These are phyloP conservation scores for Sechiopsis laciniata DNA, from an alignment of 306 rosid genomes.

Conservation along the genomic window DNA sequence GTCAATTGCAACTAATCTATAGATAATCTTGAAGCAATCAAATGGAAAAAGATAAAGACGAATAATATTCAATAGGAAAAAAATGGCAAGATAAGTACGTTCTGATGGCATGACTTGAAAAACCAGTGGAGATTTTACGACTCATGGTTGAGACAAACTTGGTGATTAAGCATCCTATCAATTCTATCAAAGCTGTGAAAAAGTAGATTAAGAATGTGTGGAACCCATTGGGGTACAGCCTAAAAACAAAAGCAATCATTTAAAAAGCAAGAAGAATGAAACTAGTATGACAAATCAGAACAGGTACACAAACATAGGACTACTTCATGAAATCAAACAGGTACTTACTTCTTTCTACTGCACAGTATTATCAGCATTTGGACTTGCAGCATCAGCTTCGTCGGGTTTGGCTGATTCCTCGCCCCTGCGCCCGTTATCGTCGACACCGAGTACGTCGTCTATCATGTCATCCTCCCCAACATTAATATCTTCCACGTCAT, in stretches of 20 bases:
- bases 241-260: neutral
- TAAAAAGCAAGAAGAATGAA: slow-evolving; percentile 14
- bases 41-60: neutral
- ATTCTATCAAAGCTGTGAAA: slow-evolving; percentile 5
- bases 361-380: slow-evolving; percentile 32
- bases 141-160: slow-evolving; percentile 1
- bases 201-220: neutral
- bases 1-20: neutral
- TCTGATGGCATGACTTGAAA: slow-evolving; percentile 9
- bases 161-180: slow-evolving; percentile 14
- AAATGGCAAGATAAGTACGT: neutral
- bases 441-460: slow-evolving; percentile 75
- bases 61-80: neutral
- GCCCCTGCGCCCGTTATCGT: slow-evolving; percentile 56
- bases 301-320: slow-evolving; percentile 1
- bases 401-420: slow-evolving; percentile 58
- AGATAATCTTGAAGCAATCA: neutral
- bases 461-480: slow-evolving; percentile 87
- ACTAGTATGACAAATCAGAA: slow-evolving; percentile 4
- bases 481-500: slow-evolving; percentile 85
- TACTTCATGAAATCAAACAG: slow-evolving; percentile 8
- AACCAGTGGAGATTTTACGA: neutral
- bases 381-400: slow-evolving; percentile 27
- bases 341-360: slow-evolving; percentile 14
- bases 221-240: neutral